Evolutionary conservation across 2,329 filamentous ascomycete species (phyloP).

Genomic region (Bimuria novae-zelandiae): DNA sequence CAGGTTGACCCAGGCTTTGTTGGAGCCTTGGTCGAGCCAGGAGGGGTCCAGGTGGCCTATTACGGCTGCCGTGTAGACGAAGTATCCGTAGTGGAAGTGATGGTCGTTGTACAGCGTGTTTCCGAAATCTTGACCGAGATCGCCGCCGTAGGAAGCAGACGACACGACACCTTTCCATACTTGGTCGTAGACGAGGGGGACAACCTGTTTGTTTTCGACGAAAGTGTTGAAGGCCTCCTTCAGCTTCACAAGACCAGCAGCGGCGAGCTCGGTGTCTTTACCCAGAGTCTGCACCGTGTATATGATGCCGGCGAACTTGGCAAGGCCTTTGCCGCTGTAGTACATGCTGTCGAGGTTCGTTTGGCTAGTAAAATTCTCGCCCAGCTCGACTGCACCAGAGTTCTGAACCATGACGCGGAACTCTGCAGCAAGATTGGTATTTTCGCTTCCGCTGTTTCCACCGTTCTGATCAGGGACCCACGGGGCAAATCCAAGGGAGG

Average conservation of each 20-base stretch:
- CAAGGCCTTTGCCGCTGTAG: constrained; percentile 69
- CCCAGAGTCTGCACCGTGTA: constrained; percentile 60
- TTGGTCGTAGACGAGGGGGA: constrained; percentile 61
- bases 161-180: constrained; percentile 85
- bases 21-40: constrained; percentile 68
- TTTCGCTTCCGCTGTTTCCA: constrained; percentile 42
- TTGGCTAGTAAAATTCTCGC: constrained; percentile 74
- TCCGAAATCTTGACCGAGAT: constrained; percentile 81
- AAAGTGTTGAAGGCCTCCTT: constrained; percentile 58
- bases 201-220: constrained; percentile 52
- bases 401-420: constrained; percentile 64
- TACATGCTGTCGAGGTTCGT: constrained; percentile 90
- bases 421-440: constrained; percentile 45
- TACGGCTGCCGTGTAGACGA: constrained; percentile 83
- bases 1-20: constrained; percentile 80
- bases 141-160: constrained; percentile 64
- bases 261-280: constrained; percentile 60
- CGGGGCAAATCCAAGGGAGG: constrained; percentile 76
- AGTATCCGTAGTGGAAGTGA: constrained; percentile 78
- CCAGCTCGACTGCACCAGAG: constrained; percentile 71
- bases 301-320: constrained; percentile 52
- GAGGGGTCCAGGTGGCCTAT: constrained; percentile 78
- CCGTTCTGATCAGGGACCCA: constrained; percentile 63
- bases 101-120: constrained; percentile 82
- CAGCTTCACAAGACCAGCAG: constrained; percentile 56